A percentile compares a stretch with the other conserved stretches of the same genome.
Conservation (phyloP, 169 alveolate genomes). For the Fabrea salina region DNA sequence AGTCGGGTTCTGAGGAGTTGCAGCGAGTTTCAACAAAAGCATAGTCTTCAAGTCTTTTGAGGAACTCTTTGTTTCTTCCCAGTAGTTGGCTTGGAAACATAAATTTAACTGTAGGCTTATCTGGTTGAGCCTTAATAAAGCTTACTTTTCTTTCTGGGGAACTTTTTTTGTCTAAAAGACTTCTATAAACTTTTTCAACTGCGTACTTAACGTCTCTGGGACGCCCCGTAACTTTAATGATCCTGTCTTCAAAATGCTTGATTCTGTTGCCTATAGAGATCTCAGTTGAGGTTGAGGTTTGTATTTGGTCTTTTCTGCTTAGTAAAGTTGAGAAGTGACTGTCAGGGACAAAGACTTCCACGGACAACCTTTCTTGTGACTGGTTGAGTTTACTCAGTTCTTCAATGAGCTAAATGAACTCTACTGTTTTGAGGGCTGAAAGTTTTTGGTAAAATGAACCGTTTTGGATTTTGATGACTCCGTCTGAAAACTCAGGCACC, state of each 20-base stretch:
- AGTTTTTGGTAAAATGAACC: background rate
- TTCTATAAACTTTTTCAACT: background rate
- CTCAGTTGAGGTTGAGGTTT: background rate
- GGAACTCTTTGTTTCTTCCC: no score
- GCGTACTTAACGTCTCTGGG: constrained; percentile 10
- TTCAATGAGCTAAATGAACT: background rate
- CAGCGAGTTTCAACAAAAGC: no score
- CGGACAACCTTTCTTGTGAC: background rate
- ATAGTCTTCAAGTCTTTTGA: no score
- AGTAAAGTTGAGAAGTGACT: background rate
- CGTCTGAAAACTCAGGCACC: background rate
- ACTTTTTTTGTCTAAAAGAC: background rate
- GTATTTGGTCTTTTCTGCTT: background rate
- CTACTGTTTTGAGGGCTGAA: background rate
- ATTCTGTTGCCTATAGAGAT: constrained; percentile 1
- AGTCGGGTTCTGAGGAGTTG: constrained; percentile 6
- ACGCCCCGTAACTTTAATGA: background rate
- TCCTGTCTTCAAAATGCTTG: background rate
- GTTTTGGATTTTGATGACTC: background rate
- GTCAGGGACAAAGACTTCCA: constrained; percentile 13
- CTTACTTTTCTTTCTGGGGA: background rate
- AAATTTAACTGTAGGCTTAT: no score
- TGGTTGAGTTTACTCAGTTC: background rate
- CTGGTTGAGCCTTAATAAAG: no score
- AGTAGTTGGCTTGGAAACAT: no score